These are phyloP conservation scores for Laguncularia racemosa DNA, from an alignment of 345 rosid species.

Conservation along the genomic window DNA sequence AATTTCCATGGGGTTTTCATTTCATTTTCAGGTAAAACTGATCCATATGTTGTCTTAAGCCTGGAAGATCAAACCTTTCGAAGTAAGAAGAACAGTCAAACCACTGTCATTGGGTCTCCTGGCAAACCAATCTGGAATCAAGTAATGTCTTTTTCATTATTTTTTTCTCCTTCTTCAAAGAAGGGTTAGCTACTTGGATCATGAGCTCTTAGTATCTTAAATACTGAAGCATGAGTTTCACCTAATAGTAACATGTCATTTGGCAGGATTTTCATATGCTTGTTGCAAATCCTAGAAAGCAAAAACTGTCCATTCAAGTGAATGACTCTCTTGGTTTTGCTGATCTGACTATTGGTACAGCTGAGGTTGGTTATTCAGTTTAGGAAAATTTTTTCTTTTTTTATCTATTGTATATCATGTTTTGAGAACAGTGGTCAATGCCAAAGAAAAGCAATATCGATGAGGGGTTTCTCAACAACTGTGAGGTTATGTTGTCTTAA, in stretches of 20 bases:
- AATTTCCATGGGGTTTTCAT: conserved; percentile 7
- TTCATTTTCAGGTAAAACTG: conserved; percentile 71
- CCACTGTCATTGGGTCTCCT: conserved; percentile 90
- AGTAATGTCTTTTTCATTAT: conserved; percentile 35
- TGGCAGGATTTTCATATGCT: conserved; percentile 93
- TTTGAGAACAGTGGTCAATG: no score
- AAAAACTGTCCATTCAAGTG: conserved; percentile 70
- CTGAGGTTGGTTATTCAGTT: conserved; percentile 48
- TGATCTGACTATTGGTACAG: conserved; percentile 67
- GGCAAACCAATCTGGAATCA: conserved; percentile 99
- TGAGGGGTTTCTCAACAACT: no score
- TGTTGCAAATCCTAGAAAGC: conserved; percentile 82
- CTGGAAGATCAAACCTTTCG: conserved; percentile 82
- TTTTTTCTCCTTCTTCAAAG: conserved; percentile 8
- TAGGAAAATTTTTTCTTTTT: no score
- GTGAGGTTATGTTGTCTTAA: no score
- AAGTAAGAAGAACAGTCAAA: conserved; percentile 97
- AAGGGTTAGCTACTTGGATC: not conserved
- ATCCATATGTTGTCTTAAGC: conserved; percentile 84
- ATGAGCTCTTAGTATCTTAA: not conserved
- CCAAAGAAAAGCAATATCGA: no score
- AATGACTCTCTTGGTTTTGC: conserved; percentile 83
- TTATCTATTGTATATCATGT: no score
- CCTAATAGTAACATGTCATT: not conserved
- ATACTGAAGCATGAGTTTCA: not conserved